Evolutionary conservation across 352 stramenopile genomes (phyloP), one percentile per base, ranked within the genome.

Genomic region (Blastocystis sp.): DNA sequence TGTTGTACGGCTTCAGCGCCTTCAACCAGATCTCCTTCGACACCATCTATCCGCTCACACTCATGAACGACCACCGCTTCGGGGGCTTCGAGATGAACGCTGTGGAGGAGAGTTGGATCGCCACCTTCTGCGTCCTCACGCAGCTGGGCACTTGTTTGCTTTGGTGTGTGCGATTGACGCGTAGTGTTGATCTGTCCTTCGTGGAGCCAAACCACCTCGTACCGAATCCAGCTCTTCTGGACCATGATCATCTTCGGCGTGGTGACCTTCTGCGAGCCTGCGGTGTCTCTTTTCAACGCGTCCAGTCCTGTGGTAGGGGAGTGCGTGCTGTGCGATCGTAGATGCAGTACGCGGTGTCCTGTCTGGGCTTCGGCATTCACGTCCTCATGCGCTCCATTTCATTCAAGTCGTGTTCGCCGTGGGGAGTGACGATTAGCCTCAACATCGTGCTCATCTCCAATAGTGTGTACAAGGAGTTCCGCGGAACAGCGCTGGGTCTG

Each of bases 391-490:
- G 63, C n/a, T 33, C 24, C 29, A 79, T 89, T 45, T 29, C 26
- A 12, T 80, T 79, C 31, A 89, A 80, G 63, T 89, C 26, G 16
- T n/a, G 2, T 31, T 16, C 16, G 4, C 4, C 35, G 41, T 60
- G 0, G 3, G 0, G 19, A 9, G 2, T 89, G 12, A 35, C 61
- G 31, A 37, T 33, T 79, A 89, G 67, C 61, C 4, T 77, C 0
- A 79, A 9, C 41, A 77, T 89, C n/a, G 60, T 79, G 12, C 67
- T 89, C 35, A 89, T 89, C 60, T 79, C 79, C 1, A 89, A 89
- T 31, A 80, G 63, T 39, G 79, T 51, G 3, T 89, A 69, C 62
- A 80, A 77, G 39, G 67, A 89, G 26, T 89, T 89, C 50, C 63
- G 79, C 33, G 67, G 55, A 1, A 71, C 63, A 12, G 79, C 45